Conservation (phyloP, 495 filamentous ascomycete genomes). For the Amorphotheca resinae region DNA sequence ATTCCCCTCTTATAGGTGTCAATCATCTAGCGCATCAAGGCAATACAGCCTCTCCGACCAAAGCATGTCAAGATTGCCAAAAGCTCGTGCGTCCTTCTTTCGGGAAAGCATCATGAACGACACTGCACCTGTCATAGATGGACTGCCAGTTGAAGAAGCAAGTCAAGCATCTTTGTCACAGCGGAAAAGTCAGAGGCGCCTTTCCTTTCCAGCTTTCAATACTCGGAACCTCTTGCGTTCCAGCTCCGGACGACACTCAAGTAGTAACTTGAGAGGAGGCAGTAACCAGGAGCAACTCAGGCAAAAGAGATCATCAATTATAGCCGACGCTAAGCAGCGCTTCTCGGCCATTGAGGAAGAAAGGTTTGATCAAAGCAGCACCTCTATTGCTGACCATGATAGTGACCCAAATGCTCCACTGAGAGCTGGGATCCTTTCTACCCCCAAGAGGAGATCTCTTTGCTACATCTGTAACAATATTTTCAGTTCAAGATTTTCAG, state of each 20-base stretch:
- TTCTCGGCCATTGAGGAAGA: background rate
- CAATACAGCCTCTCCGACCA: background rate
- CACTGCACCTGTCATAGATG: background rate
- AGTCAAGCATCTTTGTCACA: background rate
- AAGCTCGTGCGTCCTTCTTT: background rate
- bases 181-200: background rate
- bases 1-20: background rate
- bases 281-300: background rate
- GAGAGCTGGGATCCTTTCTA: conserved; percentile 5
- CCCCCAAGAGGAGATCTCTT: background rate
- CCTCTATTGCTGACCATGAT: background rate
- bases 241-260: background rate
- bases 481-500: background rate
- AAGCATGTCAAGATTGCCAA: background rate
- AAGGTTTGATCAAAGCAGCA: background rate
- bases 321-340: background rate
- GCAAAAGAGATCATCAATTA: background rate
- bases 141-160: background rate
- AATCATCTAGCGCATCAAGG: background rate
- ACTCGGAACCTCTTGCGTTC: background rate
- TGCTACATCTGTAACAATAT: conserved; percentile 1
- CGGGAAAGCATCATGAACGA: conserved; percentile 1
- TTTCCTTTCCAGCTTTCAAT: conserved; percentile 1
- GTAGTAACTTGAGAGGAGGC: background rate
- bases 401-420: conserved; percentile 4